Evolutionary conservation across 768 basidiomycete species (phyloP), one percentile per base, ranked within the genome.

Genomic region (Trametes punicea): DNA sequence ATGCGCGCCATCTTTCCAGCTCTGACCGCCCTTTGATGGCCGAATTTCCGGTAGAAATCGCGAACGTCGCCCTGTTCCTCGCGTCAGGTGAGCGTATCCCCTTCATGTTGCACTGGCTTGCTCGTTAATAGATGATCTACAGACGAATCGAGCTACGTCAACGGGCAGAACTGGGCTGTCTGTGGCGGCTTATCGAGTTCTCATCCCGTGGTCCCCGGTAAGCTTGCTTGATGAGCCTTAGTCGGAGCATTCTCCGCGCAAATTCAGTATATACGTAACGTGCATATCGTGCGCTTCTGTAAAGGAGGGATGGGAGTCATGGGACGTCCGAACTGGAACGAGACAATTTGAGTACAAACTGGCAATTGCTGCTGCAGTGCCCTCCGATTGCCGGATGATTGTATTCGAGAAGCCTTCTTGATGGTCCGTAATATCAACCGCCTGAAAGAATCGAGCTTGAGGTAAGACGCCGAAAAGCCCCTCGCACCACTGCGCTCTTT

Each of bases 91-190:
- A 34, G 6, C 15, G 20, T 16, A 2, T 25, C 16, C 27, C 3
- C 36, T 23, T 3, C 6, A n/a, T 11, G 55, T 59, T 46, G 55
- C 53, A 27, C 42, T 58, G 54, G 39, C 63, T 36, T 46, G 50
- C 6, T 50, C 6, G 39, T 34, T 15, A 2, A 29, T 53, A 13
- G 2, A 20, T 25, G 29, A 29, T 33, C 29, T 46, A 9, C 66
- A 92, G 92, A 93, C 63, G 90, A 92, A 60, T 85, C 91, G 1
- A 93, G 91, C 71, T 95, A 93, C 70, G 83, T 98, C 53, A 97
- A 95, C 66, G 95, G 91, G 15, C 90, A 94, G 65, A 87, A 85
- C 64, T 78, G 92, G 27, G 86, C 87, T 0, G 87, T 93, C 27
- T 94, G 96, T 62, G 95, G 94, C 6, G 94, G 92, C 1, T 70